These are phyloP conservation scores for Draba incana DNA, from an alignment of 345 rosid species.

Conservation along the genomic window DNA sequence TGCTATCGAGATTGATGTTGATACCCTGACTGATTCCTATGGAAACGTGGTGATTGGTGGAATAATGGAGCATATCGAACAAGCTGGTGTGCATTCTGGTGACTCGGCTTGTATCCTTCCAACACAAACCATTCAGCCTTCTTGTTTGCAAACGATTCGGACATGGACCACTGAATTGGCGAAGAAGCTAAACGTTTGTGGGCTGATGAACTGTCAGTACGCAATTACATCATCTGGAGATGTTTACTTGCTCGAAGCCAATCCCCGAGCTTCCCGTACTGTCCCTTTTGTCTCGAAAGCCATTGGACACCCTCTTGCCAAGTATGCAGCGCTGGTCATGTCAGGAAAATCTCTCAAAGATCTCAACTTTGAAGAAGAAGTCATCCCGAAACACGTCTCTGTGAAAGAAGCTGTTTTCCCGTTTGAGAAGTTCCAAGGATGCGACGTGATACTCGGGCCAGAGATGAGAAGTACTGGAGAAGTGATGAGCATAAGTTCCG, in stretches of 20 bases:
- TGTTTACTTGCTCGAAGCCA: constrained; percentile 94
- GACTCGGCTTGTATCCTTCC: constrained; percentile 97
- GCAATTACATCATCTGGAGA: constrained; percentile 81
- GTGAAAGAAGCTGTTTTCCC: constrained; percentile 98
- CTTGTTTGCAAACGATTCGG: constrained; percentile 74
- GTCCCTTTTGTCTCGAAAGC: constrained; percentile 99
- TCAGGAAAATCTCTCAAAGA: constrained; percentile 81
- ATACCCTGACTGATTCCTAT: constrained; percentile 81
- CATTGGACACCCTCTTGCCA: constrained; percentile 92
- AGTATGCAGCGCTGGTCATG: constrained; percentile 94
- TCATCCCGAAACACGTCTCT: constrained; percentile 77
- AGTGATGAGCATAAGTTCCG: constrained; percentile 90
- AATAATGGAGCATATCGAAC: constrained; percentile 98
- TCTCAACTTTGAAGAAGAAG: constrained; percentile 71
- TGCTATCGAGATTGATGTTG: constrained; percentile 90
- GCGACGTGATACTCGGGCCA: constrained; percentile 91
- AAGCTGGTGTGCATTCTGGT: constrained; percentile 98
- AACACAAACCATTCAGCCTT: constrained; percentile 72
- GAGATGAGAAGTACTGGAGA: constrained; percentile 98
- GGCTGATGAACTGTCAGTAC: constrained; percentile 96
- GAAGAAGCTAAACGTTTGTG: constrained; percentile 77
- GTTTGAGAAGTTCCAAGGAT: constrained; percentile 91
- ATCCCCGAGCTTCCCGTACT: constrained; percentile 97
- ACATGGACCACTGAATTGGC: constrained; percentile 84
- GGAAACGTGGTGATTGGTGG: constrained; percentile 94